Base-by-base conservation (phyloP, 2,329 filamentous ascomycete species). In the Colletotrichum navitas region DNA sequence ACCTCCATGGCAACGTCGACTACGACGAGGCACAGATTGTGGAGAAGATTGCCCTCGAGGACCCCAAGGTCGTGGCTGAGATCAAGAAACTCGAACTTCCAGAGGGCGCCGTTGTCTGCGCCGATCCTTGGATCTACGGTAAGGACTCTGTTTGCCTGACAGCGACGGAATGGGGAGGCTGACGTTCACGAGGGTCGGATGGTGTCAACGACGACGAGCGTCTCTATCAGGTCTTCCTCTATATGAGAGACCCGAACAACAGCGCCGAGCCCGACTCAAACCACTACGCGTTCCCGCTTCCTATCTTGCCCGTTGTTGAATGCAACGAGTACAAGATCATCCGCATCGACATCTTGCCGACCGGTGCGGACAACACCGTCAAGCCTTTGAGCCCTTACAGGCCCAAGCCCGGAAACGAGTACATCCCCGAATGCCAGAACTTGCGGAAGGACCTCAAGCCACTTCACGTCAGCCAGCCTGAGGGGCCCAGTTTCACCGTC, bases 271-370 rank as follows among this genome's bases (percentile, higher is more conserved):
- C 81, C n/a, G 91, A 93, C 76, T 88, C 87, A 52, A 92, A 91
- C 76, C 90, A 93, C 78, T 93, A 93, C 76, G 89, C 91, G 0
- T 86, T 92, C 74, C 91, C 91, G 1, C 81, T 92, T 2, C 85
- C 87, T n/a, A 89, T 92, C 73, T 91, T 89, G 1, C 91, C 91
- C 0, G 91, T 93, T 26, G 83, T 94, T 52, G 89, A 90, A 76
- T 87, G 86, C 0, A 85, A 86, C 51, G 89, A 85, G 1, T 87
- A 88, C 81, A 88, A 91, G 76, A 85, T 94, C 47, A 85, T 92
- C 56, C 88, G 92, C 14, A 91, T 94, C 74, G 92, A 94, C 76
- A 84, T 88, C 68, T 80, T 94, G 5, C 91, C 92, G 1, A 93
- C 90, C 3, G 92, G 92, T 2, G 85, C 83, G 6, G 91, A 92